These are phyloP conservation scores for Mycothermus thermophilus DNA, from an alignment of 495 filamentous ascomycete species.

Conservation along the genomic window DNA sequence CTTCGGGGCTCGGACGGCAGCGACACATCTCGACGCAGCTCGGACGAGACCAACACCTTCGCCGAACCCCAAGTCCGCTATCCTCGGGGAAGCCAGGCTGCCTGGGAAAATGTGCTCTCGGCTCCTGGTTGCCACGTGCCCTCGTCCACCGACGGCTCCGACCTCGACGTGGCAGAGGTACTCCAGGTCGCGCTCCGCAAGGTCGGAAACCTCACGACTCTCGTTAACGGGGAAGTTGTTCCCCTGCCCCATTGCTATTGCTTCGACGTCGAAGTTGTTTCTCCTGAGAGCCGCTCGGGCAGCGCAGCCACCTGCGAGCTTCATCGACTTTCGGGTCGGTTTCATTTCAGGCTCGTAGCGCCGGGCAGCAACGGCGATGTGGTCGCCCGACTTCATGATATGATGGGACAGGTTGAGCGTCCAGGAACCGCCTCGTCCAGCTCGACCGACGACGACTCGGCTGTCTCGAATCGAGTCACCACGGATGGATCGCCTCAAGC, in stretches of 20 bases:
- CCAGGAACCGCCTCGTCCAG: no score
- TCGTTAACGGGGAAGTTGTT: conserved; percentile 13
- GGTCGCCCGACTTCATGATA: no score
- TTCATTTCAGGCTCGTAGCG: no score
- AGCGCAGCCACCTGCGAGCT: conserved; percentile 4
- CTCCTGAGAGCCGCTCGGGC: not conserved
- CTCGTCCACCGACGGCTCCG: not conserved
- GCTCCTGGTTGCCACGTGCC: conserved; percentile 6
- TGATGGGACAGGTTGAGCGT: no score
- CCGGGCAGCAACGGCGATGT: no score
- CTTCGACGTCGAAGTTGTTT: conserved; percentile 10
- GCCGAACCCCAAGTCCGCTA: conserved; percentile 1
- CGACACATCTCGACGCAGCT: not conserved
- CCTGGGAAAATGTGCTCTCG: conserved; percentile 14
- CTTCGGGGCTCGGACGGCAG: conserved; percentile 5
- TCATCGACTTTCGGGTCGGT: conserved; percentile 2
- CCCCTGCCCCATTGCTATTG: conserved; percentile 13
- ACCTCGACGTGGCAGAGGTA: conserved; percentile 1
- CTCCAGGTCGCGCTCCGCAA: conserved; percentile 8
- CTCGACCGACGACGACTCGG: no score
- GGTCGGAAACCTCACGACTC: conserved; percentile 11
- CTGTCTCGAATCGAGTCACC: no score
- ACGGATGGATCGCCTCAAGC: no score
- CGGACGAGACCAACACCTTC: conserved; percentile 2
- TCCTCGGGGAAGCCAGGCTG: conserved; percentile 4